A percentile compares a stretch with the other conserved stretches of the same genome.
Evolutionary conservation across 1,284 basidiomycete species (phyloP).

Genomic region (Moesziomyces globuligerus): DNA sequence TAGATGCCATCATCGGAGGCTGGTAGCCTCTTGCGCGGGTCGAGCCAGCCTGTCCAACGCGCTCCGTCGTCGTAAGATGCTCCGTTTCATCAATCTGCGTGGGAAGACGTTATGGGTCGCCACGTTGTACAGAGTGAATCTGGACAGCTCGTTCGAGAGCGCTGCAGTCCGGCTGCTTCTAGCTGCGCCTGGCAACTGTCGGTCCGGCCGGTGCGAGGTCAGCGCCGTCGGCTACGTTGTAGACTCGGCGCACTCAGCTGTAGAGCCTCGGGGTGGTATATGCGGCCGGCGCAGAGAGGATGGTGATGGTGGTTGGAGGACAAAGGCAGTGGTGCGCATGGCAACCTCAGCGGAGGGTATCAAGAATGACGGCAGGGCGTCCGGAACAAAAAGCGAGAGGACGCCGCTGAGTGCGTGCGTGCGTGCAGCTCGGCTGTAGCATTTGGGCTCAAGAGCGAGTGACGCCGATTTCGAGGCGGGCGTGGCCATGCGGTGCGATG

Average conservation of each 20-base stretch:
- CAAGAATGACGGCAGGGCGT: neutral
- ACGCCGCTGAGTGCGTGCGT: neutral
- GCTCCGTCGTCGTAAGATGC: neutral
- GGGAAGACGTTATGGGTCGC: neutral
- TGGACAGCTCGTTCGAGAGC: neutral
- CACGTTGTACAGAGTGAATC: neutral
- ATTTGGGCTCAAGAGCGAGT: neutral
- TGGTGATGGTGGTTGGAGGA: neutral
- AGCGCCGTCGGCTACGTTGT: neutral
- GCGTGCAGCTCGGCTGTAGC: constrained; percentile 23
- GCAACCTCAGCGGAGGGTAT: too few relatives aligned
- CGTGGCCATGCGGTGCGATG: constrained; percentile 1
- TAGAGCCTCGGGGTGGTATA: neutral
- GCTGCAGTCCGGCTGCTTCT: neutral
- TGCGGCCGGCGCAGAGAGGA: neutral
- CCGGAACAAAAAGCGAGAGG: neutral
- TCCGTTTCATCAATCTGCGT: neutral
- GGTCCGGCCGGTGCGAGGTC: neutral
- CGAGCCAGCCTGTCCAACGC: neutral
- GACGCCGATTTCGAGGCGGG: too few relatives aligned
- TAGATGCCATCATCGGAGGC: constrained; percentile 10
- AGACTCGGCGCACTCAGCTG: neutral
- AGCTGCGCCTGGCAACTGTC: neutral
- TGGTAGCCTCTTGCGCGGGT: neutral
- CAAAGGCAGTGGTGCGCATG: neutral